Conservation (phyloP, 345 rosid species). For the Eucalyptus albens region DNA sequence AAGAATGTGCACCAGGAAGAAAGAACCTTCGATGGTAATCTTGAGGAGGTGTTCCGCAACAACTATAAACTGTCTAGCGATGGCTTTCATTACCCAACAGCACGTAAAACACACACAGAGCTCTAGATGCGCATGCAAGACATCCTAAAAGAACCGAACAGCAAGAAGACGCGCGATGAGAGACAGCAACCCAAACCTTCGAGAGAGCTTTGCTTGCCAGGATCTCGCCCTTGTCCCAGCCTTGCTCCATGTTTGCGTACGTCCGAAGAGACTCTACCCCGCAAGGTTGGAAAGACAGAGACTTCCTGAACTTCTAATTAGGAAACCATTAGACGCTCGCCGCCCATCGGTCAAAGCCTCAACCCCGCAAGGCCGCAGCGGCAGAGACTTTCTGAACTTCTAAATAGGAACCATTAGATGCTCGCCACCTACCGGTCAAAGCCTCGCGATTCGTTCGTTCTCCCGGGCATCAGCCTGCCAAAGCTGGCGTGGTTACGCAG, state of each 20-base stretch:
- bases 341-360: no score
- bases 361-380: background rate
- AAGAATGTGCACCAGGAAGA: background rate
- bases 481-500: no score
- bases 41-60: background rate
- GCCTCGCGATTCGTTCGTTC: no score
- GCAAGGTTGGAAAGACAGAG: background rate
- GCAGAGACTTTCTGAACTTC: no score
- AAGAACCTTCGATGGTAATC: background rate
- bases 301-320: background rate
- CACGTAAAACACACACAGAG: no score
- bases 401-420: no score
- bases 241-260: background rate
- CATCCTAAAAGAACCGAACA: background rate
- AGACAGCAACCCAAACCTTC: background rate
- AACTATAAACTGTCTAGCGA: background rate
- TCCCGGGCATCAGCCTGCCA: no score
- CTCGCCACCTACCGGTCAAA: no score
- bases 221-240: background rate
- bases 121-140: background rate
- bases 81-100: fast-evolving
- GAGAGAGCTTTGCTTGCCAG: background rate
- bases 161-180: background rate
- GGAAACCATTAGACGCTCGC: no score
- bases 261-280: background rate